Evolutionary conservation across 192 early-diverging fungal genomes (phyloP), one percentile per base, ranked within the genome.

Genomic region (Phlyctochytrium planicorne): DNA sequence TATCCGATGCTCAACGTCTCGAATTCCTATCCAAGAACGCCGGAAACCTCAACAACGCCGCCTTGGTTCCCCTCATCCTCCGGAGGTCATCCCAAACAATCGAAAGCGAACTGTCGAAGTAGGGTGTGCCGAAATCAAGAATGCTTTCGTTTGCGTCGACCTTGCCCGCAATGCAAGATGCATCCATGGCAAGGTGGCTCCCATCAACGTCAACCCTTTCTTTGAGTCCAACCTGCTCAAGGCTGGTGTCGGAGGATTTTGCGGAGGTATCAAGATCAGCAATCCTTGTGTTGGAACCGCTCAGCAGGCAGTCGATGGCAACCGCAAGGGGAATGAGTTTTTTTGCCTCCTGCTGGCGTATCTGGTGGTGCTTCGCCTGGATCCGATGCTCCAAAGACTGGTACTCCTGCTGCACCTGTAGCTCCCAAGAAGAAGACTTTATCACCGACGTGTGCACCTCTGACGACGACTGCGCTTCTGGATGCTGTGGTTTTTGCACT

Each of bases 61-160:
- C 30, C 24, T 14, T 63, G 6, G 66, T 67, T 30, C 60, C 66
- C 30, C 34, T 67, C 16, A 67, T 56, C 20, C 16, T 14, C 66
- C 66, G 17, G 24, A 66, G 14, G 60, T 67, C 61, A 25, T 59
- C 24, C 66, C 66, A 4, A 52, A 27, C n/a, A 67, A 20, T 14
- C 62, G 52, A 10, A 67, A 30, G 3, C 61, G 66, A 6, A 67
- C 60, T 30, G 66, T 12, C 23, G 60, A 65, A 24, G 33, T 63
- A 67, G 53, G 52, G 34, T 67, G 66, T 29, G 60, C 60, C 34
- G 63, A 64, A 52, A n/a, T 64, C 40, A 14, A 27, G 3, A 37
- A 63, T 29, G 66, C 30, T 20, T 67, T 67, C 32, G 33, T 67
- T 17, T 67, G 66, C 66, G 66, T 67, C 12, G 66, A 67, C 34